A percentile compares a stretch with the other conserved stretches of the same genome.
phyloP scores from a whole-genome alignment of 2,329 filamentous ascomycete genomes.

The Chrysoporthe deuterocubensis region DNA sequence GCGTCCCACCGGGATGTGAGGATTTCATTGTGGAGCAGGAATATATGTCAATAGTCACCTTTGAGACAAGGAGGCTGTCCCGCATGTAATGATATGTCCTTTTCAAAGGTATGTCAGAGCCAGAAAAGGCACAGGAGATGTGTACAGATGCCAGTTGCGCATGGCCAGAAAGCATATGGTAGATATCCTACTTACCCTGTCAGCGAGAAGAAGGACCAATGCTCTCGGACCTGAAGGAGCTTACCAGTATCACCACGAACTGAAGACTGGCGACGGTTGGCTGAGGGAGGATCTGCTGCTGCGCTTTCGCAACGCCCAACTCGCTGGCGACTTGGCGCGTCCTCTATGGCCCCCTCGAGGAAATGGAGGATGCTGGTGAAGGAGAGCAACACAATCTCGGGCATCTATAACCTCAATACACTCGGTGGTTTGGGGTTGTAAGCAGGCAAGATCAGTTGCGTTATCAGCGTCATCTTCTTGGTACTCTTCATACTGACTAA shows the following conservation, averaged over 20 bases:
- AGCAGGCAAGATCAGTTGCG: conserved; percentile 2
- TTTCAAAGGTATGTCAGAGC: conserved; percentile 59
- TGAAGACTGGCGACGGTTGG: conserved; percentile 49
- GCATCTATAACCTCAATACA: conserved; percentile 30
- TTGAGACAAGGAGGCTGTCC: conserved; percentile 55
- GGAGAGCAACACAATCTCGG: conserved; percentile 51
- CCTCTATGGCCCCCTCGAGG: conserved; percentile 10
- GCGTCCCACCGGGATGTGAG: neutral
- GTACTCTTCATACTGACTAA: too few relatives aligned
- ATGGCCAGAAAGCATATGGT: conserved; percentile 50
- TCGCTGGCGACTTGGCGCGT: conserved; percentile 43
- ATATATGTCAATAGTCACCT: conserved; percentile 58
- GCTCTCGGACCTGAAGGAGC: conserved; percentile 28
- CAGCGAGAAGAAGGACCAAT: neutral
- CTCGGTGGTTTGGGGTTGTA: neutral
- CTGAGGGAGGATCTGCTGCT: conserved; percentile 47
- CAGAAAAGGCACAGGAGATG: conserved; percentile 55
- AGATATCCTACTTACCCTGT: conserved; percentile 40
- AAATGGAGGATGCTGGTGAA: conserved; percentile 48
- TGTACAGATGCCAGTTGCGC: conserved; percentile 50
- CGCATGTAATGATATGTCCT: conserved; percentile 57
- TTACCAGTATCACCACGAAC: conserved; percentile 52
- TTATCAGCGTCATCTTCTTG: too few relatives aligned
- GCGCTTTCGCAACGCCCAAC: conserved; percentile 44
- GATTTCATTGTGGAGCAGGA: conserved; percentile 44